phyloP scores from a whole-genome alignment of 305 asterid species.

The Euphrasia arctica region DNA sequence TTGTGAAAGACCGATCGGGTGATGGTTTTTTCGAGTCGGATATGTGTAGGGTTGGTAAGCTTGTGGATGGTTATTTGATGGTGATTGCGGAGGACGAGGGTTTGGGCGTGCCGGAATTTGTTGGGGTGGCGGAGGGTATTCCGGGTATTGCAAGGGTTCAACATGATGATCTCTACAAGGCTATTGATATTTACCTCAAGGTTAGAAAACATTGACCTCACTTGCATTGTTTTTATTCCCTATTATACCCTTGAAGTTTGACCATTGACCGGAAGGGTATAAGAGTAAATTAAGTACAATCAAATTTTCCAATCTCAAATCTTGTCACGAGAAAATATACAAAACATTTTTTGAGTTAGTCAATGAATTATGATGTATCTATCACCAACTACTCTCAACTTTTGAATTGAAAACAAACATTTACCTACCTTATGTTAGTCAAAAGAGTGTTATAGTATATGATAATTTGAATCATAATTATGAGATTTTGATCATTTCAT shows the following conservation, averaged over 20 bases:
- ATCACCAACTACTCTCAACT: slow-evolving; percentile 3
- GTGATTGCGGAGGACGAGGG: slow-evolving; percentile 56
- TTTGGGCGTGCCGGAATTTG: slow-evolving; percentile 52
- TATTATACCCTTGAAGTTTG: background rate
- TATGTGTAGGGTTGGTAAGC: slow-evolving; percentile 63
- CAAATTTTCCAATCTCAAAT: background rate
- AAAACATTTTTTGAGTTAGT: slow-evolving; percentile 1
- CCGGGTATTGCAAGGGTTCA: slow-evolving; percentile 77
- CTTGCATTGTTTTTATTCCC: background rate
- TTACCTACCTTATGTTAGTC: background rate
- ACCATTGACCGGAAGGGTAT: background rate
- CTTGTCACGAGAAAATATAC: background rate
- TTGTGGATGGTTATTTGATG: slow-evolving; percentile 72
- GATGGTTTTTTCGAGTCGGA: slow-evolving; percentile 72
- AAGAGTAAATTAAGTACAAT: background rate
- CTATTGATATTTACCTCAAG: slow-evolving; percentile 82
- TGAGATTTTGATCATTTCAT: background rate
- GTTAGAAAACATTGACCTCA: slow-evolving; percentile 29
- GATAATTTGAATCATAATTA: background rate
- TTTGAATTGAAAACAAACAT: background rate
- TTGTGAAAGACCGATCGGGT: slow-evolving; percentile 69
- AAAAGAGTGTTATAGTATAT: background rate
- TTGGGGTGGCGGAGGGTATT: slow-evolving; percentile 59
- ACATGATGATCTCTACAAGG: slow-evolving; percentile 86
- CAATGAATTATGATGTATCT: background rate